Evolutionary conservation across 73 alveolate species (phyloP), one percentile per base, ranked within the genome.

Genomic region (Uronychia binucleata): DNA sequence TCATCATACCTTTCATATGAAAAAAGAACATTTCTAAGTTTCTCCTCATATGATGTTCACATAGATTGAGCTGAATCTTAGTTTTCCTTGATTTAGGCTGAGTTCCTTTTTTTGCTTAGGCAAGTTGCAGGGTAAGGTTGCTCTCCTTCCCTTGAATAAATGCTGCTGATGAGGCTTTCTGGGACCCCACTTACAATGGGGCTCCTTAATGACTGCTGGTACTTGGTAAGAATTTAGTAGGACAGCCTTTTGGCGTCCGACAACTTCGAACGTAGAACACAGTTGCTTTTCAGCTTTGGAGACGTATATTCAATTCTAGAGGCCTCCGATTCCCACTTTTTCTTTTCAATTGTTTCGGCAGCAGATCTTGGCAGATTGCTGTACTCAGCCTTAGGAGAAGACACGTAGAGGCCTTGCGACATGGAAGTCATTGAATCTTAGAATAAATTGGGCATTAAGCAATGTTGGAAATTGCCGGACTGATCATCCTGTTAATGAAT

Each of bases 291-390:
- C n/a, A 46, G 67, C 67, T 46, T 46, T 5, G 67, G 67, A 46
- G 67, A 46, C n/a, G n/a, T 76, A 87, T 85, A 46, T 91, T 87
- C 77, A 91, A 87, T 31, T 77, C 84, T 77, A 77, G 33, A 26
- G 84, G 33, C 25, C 26, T 30, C 14, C 74, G 25, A 32, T 31
- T 77, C 14, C 77, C 84, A n/a, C n/a, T n/a, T n/a, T n/a, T n/a
- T n/a, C n/a, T n/a, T n/a, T n/a, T n/a, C n/a, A n/a, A n/a, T n/a
- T n/a, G n/a, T n/a, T n/a, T n/a, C n/a, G n/a, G n/a, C n/a, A n/a
- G n/a, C n/a, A n/a, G n/a, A n/a, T n/a, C n/a, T n/a, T n/a, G n/a
- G n/a, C n/a, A n/a, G n/a, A n/a, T n/a, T n/a, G n/a, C n/a, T n/a
- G n/a, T n/a, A n/a, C n/a, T n/a, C n/a, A n/a, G n/a, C n/a, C n/a